Evolutionary conservation across 169 alveolate genomes (phyloP).

Genomic region (Plasmodium fragile): DNA sequence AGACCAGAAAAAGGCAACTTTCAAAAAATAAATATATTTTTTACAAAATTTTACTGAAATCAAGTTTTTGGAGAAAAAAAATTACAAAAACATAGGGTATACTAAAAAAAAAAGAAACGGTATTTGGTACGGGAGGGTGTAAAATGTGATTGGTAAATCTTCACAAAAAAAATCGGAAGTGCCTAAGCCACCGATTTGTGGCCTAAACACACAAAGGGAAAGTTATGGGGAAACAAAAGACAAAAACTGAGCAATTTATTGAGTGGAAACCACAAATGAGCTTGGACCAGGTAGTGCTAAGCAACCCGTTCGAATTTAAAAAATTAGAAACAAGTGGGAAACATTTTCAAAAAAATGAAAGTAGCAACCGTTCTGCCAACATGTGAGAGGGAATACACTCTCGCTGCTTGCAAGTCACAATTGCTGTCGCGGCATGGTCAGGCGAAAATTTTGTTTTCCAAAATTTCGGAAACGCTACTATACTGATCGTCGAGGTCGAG

Average conservation of each 20-base stretch:
- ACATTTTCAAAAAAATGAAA: background rate
- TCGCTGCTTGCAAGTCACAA: background rate
- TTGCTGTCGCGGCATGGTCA: background rate
- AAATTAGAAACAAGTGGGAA: background rate
- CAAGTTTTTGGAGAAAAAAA: conserved; percentile 7
- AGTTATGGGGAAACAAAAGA: background rate
- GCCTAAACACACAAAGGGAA: conserved; percentile 21
- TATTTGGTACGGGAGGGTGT: background rate
- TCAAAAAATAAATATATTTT: background rate
- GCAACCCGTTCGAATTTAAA: background rate
- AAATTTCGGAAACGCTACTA: conserved; percentile 33
- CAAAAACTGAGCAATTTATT: background rate
- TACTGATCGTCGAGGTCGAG: conserved; percentile 58
- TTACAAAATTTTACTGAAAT: conserved; percentile 34
- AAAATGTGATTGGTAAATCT: background rate
- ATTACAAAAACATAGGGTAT: conserved; percentile 16
- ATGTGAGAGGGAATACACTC: background rate
- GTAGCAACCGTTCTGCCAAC: background rate
- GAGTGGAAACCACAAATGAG: background rate
- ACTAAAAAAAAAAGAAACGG: conserved; percentile 10
- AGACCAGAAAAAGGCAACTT: background rate
- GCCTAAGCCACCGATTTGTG: conserved; percentile 7
- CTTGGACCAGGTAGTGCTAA: background rate
- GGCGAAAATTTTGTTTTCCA: conserved; percentile 32
- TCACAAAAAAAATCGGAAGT: conserved; percentile 27